Evolutionary conservation across 2,329 filamentous ascomycete genomes (phyloP).

Genomic region (Talaromyces sp.): DNA sequence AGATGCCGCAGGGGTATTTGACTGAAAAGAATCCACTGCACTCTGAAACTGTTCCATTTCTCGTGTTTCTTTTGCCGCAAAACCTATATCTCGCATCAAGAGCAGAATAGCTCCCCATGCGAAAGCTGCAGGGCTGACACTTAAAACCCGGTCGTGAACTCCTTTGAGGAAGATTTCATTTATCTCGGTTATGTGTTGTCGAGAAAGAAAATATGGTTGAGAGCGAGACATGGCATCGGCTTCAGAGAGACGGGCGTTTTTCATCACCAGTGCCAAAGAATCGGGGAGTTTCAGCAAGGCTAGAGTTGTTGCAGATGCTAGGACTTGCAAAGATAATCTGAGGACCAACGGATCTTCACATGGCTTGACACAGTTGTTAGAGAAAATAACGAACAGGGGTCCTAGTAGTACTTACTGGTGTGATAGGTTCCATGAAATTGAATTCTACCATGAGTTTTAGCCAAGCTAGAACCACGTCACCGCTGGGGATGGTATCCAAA

Average conservation of each 20-base stretch:
- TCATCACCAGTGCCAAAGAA: slow-evolving; percentile 50
- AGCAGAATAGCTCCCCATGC: slow-evolving; percentile 76
- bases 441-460: slow-evolving; percentile 66
- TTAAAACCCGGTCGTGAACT: slow-evolving; percentile 51
- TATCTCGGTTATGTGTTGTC: slow-evolving; percentile 64
- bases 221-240: slow-evolving; percentile 30
- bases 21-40: slow-evolving; percentile 36
- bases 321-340: slow-evolving; percentile 58
- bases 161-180: slow-evolving; percentile 65
- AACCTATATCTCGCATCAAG: slow-evolving; percentile 60
- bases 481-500: slow-evolving; percentile 52
- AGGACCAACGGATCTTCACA: slow-evolving; percentile 35
- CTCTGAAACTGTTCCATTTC: slow-evolving; percentile 39
- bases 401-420: slow-evolving; percentile 44
- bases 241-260: slow-evolving; percentile 14
- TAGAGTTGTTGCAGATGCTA: slow-evolving; percentile 66
- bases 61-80: slow-evolving; percentile 54
- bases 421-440: slow-evolving; percentile 63
- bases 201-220: slow-evolving; percentile 63
- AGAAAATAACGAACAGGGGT: slow-evolving; percentile 2
- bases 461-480: slow-evolving; percentile 62
- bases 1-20: slow-evolving; percentile 28
- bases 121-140: slow-evolving; percentile 69
- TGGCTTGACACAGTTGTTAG: slow-evolving; percentile 22
- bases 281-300: slow-evolving; percentile 65